Percentiles rank a stretch among this genome's conserved stretches.
Conservation (phyloP, 768 basidiomycete species). For the Antrodiella citrinella region DNA sequence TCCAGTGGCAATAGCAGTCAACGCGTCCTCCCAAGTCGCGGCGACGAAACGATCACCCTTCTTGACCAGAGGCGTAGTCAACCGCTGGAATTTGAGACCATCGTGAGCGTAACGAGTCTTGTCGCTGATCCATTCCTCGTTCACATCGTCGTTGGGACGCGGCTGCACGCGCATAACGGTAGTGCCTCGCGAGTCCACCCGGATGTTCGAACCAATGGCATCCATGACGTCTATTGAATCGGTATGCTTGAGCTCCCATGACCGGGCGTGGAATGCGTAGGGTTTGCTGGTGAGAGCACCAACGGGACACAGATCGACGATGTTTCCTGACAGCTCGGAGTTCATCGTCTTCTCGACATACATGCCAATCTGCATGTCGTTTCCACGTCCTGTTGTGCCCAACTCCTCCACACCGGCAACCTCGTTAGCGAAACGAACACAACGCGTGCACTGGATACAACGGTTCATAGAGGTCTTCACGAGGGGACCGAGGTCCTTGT, state of each 20-base stretch:
- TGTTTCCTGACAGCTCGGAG: slow-evolving; percentile 94
- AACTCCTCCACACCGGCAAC: slow-evolving; percentile 98
- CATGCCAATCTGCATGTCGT: slow-evolving; percentile 97
- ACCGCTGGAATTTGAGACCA: slow-evolving; percentile 88
- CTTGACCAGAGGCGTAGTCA: slow-evolving; percentile 87
- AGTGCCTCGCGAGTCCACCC: slow-evolving; percentile 90
- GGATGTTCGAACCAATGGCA: slow-evolving; percentile 93
- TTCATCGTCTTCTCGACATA: slow-evolving; percentile 98
- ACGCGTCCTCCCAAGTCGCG: slow-evolving; percentile 86
- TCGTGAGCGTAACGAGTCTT: slow-evolving; percentile 98
- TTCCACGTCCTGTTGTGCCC: slow-evolving; percentile 94
- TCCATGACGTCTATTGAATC: slow-evolving; percentile 95
- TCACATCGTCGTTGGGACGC: slow-evolving; percentile 92
- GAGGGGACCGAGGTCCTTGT: slow-evolving; percentile 96
- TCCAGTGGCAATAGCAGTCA: slow-evolving; percentile 72
- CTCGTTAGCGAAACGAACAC: slow-evolving; percentile 98
- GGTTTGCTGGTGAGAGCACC: slow-evolving; percentile 98
- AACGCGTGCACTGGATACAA: slow-evolving; percentile 99
- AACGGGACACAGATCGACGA: slow-evolving; percentile 96
- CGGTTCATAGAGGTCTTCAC: slow-evolving; percentile 99
- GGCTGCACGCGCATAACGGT: slow-evolving; percentile 98
- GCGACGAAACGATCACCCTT: slow-evolving; percentile 88
- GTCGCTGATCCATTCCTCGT: slow-evolving; percentile 99
- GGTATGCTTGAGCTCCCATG: slow-evolving; percentile 98
- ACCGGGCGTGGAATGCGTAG: slow-evolving; percentile 93